A percentile compares a stretch with the other conserved stretches of the same genome.
Conservation (phyloP, 2,329 filamentous ascomycete genomes). For the Penicillium digitatum region DNA sequence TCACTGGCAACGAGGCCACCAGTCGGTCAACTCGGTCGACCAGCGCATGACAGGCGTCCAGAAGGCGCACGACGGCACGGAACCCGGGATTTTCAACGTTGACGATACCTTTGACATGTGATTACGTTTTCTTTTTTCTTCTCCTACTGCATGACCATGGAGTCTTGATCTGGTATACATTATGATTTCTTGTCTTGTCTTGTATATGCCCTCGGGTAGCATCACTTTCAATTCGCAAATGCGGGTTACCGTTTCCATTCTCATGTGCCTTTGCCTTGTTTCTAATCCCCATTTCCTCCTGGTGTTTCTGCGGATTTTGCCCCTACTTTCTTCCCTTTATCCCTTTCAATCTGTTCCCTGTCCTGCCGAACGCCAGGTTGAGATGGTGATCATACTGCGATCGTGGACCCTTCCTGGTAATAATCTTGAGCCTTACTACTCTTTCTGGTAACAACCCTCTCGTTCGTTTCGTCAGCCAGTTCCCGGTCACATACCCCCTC, state of each 20-base stretch:
- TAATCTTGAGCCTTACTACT: not conserved
- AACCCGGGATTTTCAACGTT: constrained; percentile 43
- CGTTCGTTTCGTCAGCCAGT: not conserved
- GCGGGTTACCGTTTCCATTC: constrained; percentile 9
- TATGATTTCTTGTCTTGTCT: constrained; percentile 24
- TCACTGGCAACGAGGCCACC: constrained; percentile 33
- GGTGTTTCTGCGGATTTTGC: not conserved
- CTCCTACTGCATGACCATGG: constrained; percentile 36
- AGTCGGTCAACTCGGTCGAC: constrained; percentile 30
- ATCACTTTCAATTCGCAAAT: constrained; percentile 20
- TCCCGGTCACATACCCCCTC: constrained; percentile 5
- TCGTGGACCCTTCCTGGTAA: not conserved
- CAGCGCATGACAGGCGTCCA: constrained; percentile 46
- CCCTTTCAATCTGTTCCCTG: constrained; percentile 1
- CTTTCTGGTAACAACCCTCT: not conserved
- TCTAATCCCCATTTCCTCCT: not conserved
- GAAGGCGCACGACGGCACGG: constrained; percentile 37
- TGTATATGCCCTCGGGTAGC: constrained; percentile 33
- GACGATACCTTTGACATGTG: constrained; percentile 46
- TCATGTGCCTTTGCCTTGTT: not conserved
- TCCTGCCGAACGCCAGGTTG: not conserved
- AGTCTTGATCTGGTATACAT: constrained; percentile 37
- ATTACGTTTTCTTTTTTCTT: constrained; percentile 29
- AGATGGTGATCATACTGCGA: not conserved
- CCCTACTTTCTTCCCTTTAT: not conserved